Evolutionary conservation across 2,329 filamentous ascomycete species (phyloP).

Genomic region (Fusarium anguioides): DNA sequence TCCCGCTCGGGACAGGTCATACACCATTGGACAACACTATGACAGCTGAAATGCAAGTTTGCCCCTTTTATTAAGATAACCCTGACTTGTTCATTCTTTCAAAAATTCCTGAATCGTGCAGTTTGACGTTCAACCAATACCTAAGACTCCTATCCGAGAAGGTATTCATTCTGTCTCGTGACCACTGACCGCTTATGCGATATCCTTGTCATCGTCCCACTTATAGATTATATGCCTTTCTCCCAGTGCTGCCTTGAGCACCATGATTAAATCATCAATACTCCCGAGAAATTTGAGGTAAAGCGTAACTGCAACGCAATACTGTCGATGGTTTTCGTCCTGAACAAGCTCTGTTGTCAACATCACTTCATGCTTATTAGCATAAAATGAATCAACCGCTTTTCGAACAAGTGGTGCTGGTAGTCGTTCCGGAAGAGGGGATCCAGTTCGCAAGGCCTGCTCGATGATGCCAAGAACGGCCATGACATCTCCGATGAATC

Average conservation of each 20-base stretch:
- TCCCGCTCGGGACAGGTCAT: neutral
- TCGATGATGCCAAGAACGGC: conserved; percentile 60
- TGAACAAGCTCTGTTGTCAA: conserved; percentile 50
- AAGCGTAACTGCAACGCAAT: conserved; percentile 58
- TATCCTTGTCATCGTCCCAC: conserved; percentile 38
- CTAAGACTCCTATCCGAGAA: neutral
- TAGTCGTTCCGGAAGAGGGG: conserved; percentile 59
- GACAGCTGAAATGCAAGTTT: neutral
- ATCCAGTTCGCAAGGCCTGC: conserved; percentile 59
- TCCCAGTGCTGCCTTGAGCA: conserved; percentile 57
- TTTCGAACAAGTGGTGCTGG: conserved; percentile 59
- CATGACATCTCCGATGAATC: conserved; percentile 62
- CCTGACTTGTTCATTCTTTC: neutral
- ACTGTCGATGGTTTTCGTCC: conserved; percentile 57
- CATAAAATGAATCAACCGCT: conserved; percentile 45
- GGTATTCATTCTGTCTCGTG: neutral
- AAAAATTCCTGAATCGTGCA: neutral
- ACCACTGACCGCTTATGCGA: neutral
- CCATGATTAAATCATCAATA: conserved; percentile 58
- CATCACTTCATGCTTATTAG: conserved; percentile 36
- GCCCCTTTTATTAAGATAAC: neutral
- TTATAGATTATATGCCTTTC: conserved; percentile 53
- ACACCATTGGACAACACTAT: neutral
- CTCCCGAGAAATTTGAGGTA: conserved; percentile 57
- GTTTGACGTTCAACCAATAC: neutral